phyloP scores from a whole-genome alignment of 2,329 filamentous ascomycete species.

The Graphilbum sp. region DNA sequence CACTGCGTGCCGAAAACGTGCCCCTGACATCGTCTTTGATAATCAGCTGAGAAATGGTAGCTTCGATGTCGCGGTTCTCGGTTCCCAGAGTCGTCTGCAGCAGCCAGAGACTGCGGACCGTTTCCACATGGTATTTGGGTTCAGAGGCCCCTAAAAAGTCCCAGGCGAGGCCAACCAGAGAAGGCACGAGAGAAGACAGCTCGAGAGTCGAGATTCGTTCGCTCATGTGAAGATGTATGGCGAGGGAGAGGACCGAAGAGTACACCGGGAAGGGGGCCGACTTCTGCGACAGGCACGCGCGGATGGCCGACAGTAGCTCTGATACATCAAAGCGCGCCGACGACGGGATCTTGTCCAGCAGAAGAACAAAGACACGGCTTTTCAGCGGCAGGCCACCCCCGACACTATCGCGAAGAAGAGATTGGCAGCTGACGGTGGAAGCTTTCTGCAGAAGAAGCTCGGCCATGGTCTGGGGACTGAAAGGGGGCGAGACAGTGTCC shows the following conservation, averaged over 20 bases:
- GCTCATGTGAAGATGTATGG: conserved; percentile 37
- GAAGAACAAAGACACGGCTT: conserved; percentile 40
- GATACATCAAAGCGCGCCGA: conserved; percentile 28
- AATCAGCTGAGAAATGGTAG: conserved; percentile 56
- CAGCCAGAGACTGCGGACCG: conserved; percentile 72
- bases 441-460: conserved; percentile 48
- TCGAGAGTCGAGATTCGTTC: conserved; percentile 34
- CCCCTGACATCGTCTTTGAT: conserved; percentile 33
- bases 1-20: conserved; percentile 28
- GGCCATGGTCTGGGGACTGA: conserved; percentile 36
- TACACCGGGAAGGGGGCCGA: conserved; percentile 35
- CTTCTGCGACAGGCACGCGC: conserved; percentile 24
- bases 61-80: conserved; percentile 60
- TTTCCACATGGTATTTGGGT: conserved; percentile 90
- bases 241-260: conserved; percentile 40
- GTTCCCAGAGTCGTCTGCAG: conserved; percentile 57
- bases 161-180: conserved; percentile 63
- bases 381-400: conserved; percentile 36
- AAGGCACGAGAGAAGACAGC: conserved; percentile 45
- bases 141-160: conserved; percentile 60
- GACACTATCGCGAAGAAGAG: conserved; percentile 23
- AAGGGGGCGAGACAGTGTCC: conserved; percentile 44
- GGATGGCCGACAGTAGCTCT: conserved; percentile 32
- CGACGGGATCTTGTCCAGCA: conserved; percentile 35
- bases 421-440: conserved; percentile 31